phyloP scores from a whole-genome alignment of 768 basidiomycete species.

The Fibroporia radiculosa region DNA sequence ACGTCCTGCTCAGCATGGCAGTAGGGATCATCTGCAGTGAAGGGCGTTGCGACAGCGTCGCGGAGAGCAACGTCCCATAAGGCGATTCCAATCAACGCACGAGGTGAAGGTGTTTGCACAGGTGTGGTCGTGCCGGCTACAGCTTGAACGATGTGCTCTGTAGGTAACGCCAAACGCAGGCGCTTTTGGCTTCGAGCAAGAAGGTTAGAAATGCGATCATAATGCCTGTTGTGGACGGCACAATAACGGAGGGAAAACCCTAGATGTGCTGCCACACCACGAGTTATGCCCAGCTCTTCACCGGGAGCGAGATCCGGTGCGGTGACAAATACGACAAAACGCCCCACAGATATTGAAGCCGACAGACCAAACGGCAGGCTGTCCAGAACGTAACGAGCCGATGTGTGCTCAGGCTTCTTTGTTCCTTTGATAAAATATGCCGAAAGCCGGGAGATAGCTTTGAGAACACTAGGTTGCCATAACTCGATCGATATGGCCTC shows the following conservation, averaged over 20 bases:
- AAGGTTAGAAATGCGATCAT: slow-evolving; percentile 19
- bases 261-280: slow-evolving; percentile 57
- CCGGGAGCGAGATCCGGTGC: slow-evolving; percentile 76
- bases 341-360: slow-evolving; percentile 48
- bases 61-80: slow-evolving; percentile 46
- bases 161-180: slow-evolving; percentile 44
- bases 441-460: slow-evolving; percentile 40
- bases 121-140: slow-evolving; percentile 30
- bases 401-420: slow-evolving; percentile 3
- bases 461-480: slow-evolving; percentile 55
- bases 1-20: slow-evolving; percentile 19
- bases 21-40: slow-evolving; percentile 59
- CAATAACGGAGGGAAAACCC: slow-evolving; percentile 50
- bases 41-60: slow-evolving; percentile 57
- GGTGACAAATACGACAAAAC: slow-evolving; percentile 61
- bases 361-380: slow-evolving; percentile 48
- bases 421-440: slow-evolving; percentile 16
- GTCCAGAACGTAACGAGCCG: slow-evolving; percentile 23
- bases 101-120: slow-evolving; percentile 21
- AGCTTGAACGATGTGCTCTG: slow-evolving; percentile 41
- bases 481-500: slow-evolving; percentile 60
- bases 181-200: slow-evolving; percentile 37
- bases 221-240: slow-evolving; percentile 30
- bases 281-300: slow-evolving; percentile 54
- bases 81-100: slow-evolving; percentile 35